These are phyloP conservation scores for Mucor sp. DNA, from an alignment of 371 early-diverging fungal genomes.

Conservation along the genomic window DNA sequence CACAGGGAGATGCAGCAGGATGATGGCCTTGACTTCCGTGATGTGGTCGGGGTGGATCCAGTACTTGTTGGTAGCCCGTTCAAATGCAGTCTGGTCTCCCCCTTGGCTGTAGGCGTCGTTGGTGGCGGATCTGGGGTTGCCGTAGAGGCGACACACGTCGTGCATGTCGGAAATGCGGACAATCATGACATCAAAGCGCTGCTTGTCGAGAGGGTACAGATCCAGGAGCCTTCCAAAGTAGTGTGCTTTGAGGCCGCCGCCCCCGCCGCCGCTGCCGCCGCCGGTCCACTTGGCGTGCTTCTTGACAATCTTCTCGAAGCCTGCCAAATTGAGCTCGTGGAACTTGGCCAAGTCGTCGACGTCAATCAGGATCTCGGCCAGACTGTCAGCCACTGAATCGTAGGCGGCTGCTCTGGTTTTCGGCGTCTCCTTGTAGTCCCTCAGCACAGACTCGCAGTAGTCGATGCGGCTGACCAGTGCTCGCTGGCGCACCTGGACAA, in stretches of 20 bases:
- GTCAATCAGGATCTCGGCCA: slow-evolving; percentile 54
- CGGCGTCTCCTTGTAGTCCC: slow-evolving; percentile 9
- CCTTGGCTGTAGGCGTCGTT: slow-evolving; percentile 13
- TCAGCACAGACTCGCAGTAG: slow-evolving; percentile 65
- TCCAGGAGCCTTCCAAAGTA: slow-evolving; percentile 76
- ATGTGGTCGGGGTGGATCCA: slow-evolving; percentile 99
- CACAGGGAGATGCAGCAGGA: slow-evolving; percentile 93
- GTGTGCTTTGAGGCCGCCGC: slow-evolving; percentile 70
- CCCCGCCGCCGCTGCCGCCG: no score
- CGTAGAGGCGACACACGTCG: slow-evolving; percentile 25
- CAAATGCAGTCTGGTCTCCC: slow-evolving; percentile 69
- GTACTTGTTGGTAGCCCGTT: slow-evolving; percentile 92
- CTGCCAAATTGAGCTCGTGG: slow-evolving; percentile 86
- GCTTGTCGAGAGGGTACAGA: slow-evolving; percentile 23
- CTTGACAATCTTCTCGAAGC: slow-evolving; percentile 86
- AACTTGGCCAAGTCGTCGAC: slow-evolving; percentile 84
- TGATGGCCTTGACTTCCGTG: slow-evolving; percentile 88
- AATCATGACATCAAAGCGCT: slow-evolving; percentile 34
- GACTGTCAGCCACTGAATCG: slow-evolving; percentile 25
- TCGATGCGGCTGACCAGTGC: slow-evolving; percentile 74
- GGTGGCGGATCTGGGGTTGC: slow-evolving; percentile 10
- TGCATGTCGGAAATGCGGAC: slow-evolving; percentile 26
- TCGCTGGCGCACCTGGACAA: slow-evolving; percentile 74
- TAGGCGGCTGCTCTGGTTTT: neutral
- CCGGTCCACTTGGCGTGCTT: slow-evolving; percentile 79